A percentile compares a stretch with the other conserved stretches of the same genome.
These are phyloP conservation scores for Porcisia deanei DNA, from an alignment of 208 protist species.

Conservation along the genomic window DNA sequence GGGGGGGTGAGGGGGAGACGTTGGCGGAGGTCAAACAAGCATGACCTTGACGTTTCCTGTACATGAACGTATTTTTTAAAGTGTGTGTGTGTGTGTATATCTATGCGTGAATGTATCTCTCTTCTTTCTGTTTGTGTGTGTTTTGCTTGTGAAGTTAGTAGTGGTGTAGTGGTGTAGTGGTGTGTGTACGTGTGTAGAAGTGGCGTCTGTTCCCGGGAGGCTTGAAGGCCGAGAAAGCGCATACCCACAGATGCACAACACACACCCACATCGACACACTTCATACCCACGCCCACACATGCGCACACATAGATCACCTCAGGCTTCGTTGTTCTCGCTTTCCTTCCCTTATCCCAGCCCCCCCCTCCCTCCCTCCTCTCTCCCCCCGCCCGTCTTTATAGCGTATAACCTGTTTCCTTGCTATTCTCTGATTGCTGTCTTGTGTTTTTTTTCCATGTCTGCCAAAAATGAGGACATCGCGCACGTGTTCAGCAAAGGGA, in stretches of 20 bases:
- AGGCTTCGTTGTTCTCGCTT: neutral
- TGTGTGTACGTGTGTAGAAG: neutral
- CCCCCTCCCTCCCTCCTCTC: neutral
- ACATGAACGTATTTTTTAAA: too few species aligned
- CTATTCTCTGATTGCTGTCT: neutral
- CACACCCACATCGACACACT: neutral
- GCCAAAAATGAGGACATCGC: too few species aligned
- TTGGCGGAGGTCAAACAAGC: too few species aligned
- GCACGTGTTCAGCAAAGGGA: too few species aligned
- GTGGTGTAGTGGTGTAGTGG: neutral
- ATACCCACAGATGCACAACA: too few species aligned
- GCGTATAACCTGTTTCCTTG: neutral
- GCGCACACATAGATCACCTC: neutral
- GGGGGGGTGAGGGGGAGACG: too few species aligned
- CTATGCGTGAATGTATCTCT: too few species aligned
- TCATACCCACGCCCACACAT: neutral
- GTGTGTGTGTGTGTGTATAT: too few species aligned
- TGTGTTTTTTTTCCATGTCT: too few species aligned
- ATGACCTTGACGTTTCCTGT: too few species aligned
- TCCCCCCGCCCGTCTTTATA: neutral
- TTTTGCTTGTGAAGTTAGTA: neutral
- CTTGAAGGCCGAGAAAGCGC: too few species aligned
- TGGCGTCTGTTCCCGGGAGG: neutral
- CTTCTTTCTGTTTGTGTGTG: neutral
- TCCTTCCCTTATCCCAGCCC: too few species aligned